Conservation (phyloP, 2,329 filamentous ascomycete genomes). For the Orbilia ellipsospora region DNA sequence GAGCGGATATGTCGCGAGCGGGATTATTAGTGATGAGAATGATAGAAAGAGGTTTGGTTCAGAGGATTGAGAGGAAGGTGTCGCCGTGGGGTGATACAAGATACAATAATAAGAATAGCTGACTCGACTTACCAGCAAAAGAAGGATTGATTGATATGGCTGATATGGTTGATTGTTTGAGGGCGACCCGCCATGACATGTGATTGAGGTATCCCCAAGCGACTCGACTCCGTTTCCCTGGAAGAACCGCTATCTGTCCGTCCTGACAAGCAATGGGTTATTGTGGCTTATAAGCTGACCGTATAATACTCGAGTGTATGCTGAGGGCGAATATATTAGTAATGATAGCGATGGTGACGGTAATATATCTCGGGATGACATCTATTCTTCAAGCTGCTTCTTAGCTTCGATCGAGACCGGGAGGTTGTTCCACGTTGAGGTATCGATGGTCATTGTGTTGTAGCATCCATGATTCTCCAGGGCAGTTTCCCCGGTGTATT, state of each 20-base stretch:
- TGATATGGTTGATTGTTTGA: not conserved
- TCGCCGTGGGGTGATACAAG: not conserved
- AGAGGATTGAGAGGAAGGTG: not conserved
- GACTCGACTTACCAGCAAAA: not conserved
- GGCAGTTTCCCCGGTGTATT: not conserved
- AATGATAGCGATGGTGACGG: too few relatives aligned
- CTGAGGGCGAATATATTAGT: too few relatives aligned
- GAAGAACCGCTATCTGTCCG: not conserved
- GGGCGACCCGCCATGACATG: slow-evolving; percentile 34
- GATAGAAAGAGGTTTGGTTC: not conserved
- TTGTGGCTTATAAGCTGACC: too few relatives aligned
- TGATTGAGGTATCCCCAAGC: slow-evolving; percentile 32
- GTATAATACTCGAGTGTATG: too few relatives aligned
- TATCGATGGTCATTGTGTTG: too few relatives aligned
- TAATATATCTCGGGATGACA: too few relatives aligned
- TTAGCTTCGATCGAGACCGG: too few relatives aligned
- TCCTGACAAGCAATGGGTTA: not conserved
- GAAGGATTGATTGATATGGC: not conserved
- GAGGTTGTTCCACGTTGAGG: too few relatives aligned
- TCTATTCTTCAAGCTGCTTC: too few relatives aligned
- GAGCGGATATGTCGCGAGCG: not conserved
- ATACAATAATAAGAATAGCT: not conserved
- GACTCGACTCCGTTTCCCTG: not conserved
- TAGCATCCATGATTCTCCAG: not conserved
- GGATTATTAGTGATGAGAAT: not conserved